Base-by-base conservation (phyloP, 2,329 filamentous ascomycete genomes). In the Cladosporium colombiae region DNA sequence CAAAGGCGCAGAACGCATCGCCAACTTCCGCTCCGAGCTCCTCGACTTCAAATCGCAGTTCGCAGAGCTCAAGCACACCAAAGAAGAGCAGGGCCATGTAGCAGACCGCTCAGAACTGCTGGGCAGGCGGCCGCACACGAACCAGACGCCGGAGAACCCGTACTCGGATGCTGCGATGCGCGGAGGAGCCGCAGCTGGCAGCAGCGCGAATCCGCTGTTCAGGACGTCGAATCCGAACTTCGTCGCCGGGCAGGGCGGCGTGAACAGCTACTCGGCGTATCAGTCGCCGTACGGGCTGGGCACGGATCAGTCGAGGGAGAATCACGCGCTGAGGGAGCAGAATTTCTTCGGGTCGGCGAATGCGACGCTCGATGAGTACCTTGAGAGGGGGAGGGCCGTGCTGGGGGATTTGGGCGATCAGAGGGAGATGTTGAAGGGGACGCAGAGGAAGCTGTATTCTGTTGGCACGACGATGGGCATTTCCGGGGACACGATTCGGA, bases 401-500 rank as follows among this genome's bases (percentile, higher is more conserved):
- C 83, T 98, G 31, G 91, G 91, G 7, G 93, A 98, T 79, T 79
- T 99, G 65, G 90, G 91, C 3, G 86, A 95, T 74, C 95, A 99
- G 82, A 86, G 92, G 64, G 94, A 98, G 77, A 93, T 97, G 82
- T 84, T 99, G 69, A 99, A 99, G 82, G 91, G 90, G 61, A 98
- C 95, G 25, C 95, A 99, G 80, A 90, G 90, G 77, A 88, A 89
- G 76, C 83, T 99, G 59, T 98, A 98, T 76, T 94, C 88, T 72
- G 93, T 97, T 23, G 95, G 92, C 7, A 98, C 96, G 76, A 98
- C 95, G 25, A 81, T 99, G 57, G 95, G 95, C 0, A 86, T 99
- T 67, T 96, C 91, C 74, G 93, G 94, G 23, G 94, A 98, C 77
- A 99, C 95, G 1, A 99, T 99, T 70, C 88, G 95, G 56, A 98